A percentile compares a stretch with the other conserved stretches of the same genome.
Evolutionary conservation across 2,329 filamentous ascomycete species (phyloP).

Genomic region (Emmonsiellopsis sp.): DNA sequence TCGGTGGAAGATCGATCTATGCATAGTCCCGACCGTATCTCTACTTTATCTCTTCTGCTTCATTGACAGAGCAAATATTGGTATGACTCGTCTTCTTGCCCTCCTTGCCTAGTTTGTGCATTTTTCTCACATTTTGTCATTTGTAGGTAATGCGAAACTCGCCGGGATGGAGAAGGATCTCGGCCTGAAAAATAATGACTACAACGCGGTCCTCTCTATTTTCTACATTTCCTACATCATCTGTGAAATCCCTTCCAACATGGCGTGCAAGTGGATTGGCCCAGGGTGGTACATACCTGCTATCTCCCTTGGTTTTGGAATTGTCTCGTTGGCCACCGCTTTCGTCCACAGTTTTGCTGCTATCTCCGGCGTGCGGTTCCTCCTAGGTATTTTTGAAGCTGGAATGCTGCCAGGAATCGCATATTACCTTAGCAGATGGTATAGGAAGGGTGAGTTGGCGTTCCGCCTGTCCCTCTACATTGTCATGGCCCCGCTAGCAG

Average conservation of each 20-base stretch:
- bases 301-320: conserved; percentile 54
- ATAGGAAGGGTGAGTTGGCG: conserved; percentile 57
- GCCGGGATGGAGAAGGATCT: conserved; percentile 58
- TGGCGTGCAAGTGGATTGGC: conserved; percentile 61
- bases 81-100: conserved; percentile 29
- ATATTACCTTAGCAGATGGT: conserved; percentile 66
- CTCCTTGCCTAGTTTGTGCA: neutral
- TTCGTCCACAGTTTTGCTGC: conserved; percentile 50
- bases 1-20: conserved; percentile 56
- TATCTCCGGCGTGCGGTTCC: conserved; percentile 54
- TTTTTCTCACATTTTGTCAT: neutral
- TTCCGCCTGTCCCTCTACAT: conserved; percentile 62
- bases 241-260: conserved; percentile 61
- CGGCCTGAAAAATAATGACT: conserved; percentile 52
- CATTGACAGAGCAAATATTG: conserved; percentile 66
- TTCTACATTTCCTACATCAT: conserved; percentile 69
- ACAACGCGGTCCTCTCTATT: conserved; percentile 57
- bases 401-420: conserved; percentile 67
- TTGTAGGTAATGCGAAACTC: conserved; percentile 56
- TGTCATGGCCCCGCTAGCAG: conserved; percentile 60
- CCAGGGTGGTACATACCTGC: conserved; percentile 63
- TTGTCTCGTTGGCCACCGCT: conserved; percentile 55
- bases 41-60: conserved; percentile 65
- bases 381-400: conserved; percentile 62
- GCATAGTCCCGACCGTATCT: conserved; percentile 56